Evolutionary conservation across 1,284 basidiomycete species (phyloP), one percentile per base, ranked within the genome.

Genomic region (Wolfiporia cocos): DNA sequence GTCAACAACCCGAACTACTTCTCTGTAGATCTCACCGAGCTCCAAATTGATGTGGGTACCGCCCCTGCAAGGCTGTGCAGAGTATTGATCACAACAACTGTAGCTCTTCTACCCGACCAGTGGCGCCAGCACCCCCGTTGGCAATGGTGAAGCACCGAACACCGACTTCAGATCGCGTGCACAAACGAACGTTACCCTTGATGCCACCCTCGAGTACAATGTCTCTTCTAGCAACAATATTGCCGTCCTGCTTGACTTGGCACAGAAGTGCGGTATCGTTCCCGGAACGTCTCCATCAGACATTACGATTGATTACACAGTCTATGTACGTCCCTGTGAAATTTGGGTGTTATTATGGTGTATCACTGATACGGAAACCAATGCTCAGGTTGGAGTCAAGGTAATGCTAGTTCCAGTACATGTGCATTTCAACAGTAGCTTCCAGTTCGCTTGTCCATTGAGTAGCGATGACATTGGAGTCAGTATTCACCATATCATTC

Each of bases 1-100:
- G 86, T 92, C 44, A 66, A 70, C 52, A 94, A 94, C 58, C 92
- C 90, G 24, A 92, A 93, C 60, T 92, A 82, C 68, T 92, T 94
- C 62, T 65, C 73, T 11, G 84, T 87, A 18, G 70, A 74, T 39
- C 79, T 94, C 61, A 74, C 76, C 44, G 69, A 76, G 43, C 80
- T 93, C 54, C 70, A 74, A 32, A 86, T 84, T 4, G 66, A 81
- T 37, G 81, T 85, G 43, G 36, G 56, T 41, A 9, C 21, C 18
- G n/a, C n/a, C n/a, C n/a, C n/a, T n/a, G n/a, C n/a, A n/a, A n/a
- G n/a, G n/a, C n/a, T n/a, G n/a, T n/a, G n/a, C n/a, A n/a, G n/a
- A n/a, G n/a, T n/a, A n/a, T n/a, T n/a, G n/a, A n/a, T n/a, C n/a
- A n/a, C n/a, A n/a, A n/a, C n/a, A n/a, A n/a, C 14, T 20, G 26